Evolutionary conservation across 2,329 filamentous ascomycete species (phyloP).

Genomic region (Ceratocystis albifundus): DNA sequence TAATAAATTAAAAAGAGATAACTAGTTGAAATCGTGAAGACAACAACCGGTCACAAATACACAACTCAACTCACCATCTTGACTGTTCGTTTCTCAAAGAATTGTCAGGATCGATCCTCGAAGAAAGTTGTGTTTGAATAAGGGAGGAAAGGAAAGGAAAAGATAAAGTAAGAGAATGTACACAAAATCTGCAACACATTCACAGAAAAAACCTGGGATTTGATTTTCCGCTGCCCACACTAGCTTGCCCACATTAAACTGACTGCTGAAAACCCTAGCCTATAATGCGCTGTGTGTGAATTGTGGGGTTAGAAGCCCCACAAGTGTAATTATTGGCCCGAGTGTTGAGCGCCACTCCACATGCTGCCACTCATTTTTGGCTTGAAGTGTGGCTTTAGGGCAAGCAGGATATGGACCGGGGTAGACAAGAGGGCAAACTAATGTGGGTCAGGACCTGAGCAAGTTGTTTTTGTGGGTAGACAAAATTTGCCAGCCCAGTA

Average conservation of each 20-base stretch:
- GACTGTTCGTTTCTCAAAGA: conserved; percentile 37
- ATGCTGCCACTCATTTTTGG: conserved; percentile 3
- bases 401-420: conserved; percentile 10
- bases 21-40: not conserved
- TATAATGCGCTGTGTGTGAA: conserved; percentile 32
- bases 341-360: conserved; percentile 2
- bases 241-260: conserved; percentile 37
- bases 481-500: conserved; percentile 15
- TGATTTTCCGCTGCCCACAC: conserved; percentile 24
- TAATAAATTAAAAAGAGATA: not conserved
- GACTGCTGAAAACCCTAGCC: conserved; percentile 31
- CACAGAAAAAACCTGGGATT: conserved; percentile 21
- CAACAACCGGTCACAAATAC: conserved; percentile 2
- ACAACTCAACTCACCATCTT: conserved; percentile 46
- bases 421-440: conserved; percentile 31
- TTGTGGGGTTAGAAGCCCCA: conserved; percentile 33
- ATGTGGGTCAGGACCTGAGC: conserved; percentile 5
- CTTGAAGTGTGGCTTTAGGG: conserved; percentile 20
- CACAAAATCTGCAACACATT: conserved; percentile 21
- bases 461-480: conserved; percentile 18
- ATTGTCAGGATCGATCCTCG: conserved; percentile 55
- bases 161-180: conserved; percentile 21
- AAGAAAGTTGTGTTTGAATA: conserved; percentile 38
- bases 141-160: conserved; percentile 26
- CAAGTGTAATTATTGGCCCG: not conserved